These are phyloP conservation scores for Ogataea neopini DNA, from an alignment of 805 yeast genomes.

Conservation along the genomic window DNA sequence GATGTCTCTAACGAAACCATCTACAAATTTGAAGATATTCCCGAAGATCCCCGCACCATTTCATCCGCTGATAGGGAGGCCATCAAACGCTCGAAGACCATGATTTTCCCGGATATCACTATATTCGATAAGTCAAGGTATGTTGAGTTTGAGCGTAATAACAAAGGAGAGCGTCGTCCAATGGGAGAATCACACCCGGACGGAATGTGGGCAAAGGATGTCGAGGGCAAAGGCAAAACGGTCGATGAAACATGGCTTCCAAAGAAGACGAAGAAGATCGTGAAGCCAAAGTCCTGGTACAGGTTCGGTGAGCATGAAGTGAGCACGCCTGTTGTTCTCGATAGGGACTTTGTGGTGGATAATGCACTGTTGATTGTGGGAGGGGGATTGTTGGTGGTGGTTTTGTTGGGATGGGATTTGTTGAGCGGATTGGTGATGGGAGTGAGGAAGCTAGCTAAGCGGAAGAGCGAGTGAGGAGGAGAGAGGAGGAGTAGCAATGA, in stretches of 20 bases:
- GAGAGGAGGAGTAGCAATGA: neutral
- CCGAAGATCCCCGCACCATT: conserved; percentile 34
- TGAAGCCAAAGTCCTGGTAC: conserved; percentile 22
- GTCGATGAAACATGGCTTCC: conserved; percentile 35
- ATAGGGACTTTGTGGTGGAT: conserved; percentile 48
- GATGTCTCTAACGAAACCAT: conserved; percentile 17
- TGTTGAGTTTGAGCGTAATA: conserved; percentile 57
- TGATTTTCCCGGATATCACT: conserved; percentile 58
- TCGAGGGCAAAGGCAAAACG: conserved; percentile 14
- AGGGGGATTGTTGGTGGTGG: conserved; percentile 13
- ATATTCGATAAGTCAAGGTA: conserved; percentile 48
- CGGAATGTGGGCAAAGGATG: conserved; percentile 36
- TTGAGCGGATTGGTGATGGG: conserved; percentile 7
- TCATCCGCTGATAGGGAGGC: conserved; percentile 33
- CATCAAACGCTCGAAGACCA: conserved; percentile 32
- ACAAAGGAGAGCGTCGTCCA: conserved; percentile 36
- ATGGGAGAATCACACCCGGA: conserved; percentile 22
- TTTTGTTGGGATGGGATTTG: conserved; percentile 13
- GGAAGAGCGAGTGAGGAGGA: neutral
- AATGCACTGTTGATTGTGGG: conserved; percentile 39
- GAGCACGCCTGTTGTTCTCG: conserved; percentile 38
- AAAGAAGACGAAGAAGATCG: conserved; percentile 25
- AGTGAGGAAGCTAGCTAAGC: neutral
- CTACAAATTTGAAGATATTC: conserved; percentile 30
- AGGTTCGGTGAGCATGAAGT: conserved; percentile 33